A percentile compares a stretch with the other conserved stretches of the same genome.
Evolutionary conservation across 768 basidiomycete species (phyloP).

Genomic region (Mycena amicta): DNA sequence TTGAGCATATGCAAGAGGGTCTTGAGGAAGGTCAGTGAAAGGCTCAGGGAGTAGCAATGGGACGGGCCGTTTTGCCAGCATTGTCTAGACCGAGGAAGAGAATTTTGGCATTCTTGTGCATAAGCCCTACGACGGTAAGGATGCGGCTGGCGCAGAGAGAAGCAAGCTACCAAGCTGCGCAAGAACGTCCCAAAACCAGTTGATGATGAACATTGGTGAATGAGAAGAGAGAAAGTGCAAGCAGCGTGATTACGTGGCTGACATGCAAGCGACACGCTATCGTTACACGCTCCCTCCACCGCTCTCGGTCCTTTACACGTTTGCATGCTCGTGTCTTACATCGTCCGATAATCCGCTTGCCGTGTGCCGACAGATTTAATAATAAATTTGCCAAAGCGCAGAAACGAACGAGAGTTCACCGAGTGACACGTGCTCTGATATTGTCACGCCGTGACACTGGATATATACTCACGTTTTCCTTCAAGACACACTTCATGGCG

Average conservation of each 20-base stretch:
- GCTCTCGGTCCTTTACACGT: neutral
- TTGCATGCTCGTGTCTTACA: neutral
- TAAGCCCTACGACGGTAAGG: slow-evolving; percentile 56
- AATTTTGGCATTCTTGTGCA: slow-evolving; percentile 99
- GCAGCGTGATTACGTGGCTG: neutral
- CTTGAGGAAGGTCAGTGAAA: too few relatives aligned
- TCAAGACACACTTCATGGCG: neutral
- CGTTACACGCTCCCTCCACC: neutral
- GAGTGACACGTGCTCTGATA: too few relatives aligned
- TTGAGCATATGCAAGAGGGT: slow-evolving; percentile 89
- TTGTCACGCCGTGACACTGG: too few relatives aligned
- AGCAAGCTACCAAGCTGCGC: slow-evolving; percentile 88
- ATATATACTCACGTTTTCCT: too few relatives aligned
- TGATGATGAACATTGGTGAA: slow-evolving; percentile 76
- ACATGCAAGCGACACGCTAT: neutral
- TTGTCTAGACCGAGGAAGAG: slow-evolving; percentile 98
- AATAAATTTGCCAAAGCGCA: too few relatives aligned
- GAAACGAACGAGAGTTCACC: too few relatives aligned
- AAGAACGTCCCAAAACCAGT: slow-evolving; percentile 98
- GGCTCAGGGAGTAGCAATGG: too few relatives aligned
- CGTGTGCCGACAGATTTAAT: too few relatives aligned
- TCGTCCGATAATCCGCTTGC: too few relatives aligned
- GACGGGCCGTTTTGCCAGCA: slow-evolving; percentile 94
- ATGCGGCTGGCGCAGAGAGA: too few relatives aligned
- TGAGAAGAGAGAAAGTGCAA: slow-evolving; percentile 8